Base-by-base conservation (phyloP, 305 asterid species). In the Lippia alba region DNA sequence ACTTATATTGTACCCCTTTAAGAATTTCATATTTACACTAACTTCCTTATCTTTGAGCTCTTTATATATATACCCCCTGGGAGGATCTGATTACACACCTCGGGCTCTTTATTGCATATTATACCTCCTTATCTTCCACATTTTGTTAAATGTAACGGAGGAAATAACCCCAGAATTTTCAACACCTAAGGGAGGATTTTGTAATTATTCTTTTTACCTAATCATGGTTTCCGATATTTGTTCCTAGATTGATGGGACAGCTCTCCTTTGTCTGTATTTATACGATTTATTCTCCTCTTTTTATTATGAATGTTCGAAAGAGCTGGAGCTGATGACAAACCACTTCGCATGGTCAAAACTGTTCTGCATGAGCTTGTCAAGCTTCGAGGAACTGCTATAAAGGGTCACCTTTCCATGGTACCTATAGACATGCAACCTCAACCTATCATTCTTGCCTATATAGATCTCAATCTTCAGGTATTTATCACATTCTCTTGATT, bases 291-390 rank as follows among this genome's bases (percentile, higher is more conserved):
- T 68, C n/a, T 6, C 71, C 24, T 48, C n/a, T 24, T 16, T 69
- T 53, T 16, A 34, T 41, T 64, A 33, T 76, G 24, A 54, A 70
- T 59, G 74, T 49, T 46, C 44, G 73, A 65, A 74, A 95, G 99
- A 85, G 99, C 99, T 69, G 99, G 98, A 70, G 99, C 99, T 59
- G 99, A 93, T 81, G 99, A 96, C 79, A 96, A 96, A 72, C 98
- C 99, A 57, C 90, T 96, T 71, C 92, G 99, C 71, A 96, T 96
- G 99, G 99, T 96, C 73, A 96, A 96, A 88, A 92, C 98, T 71
- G 99, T 96, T 80, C 87, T 96, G 58, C 98, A 93, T 49, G 99
- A 96, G 79, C 98, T 96, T 81, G 99, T 96, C 67, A 96, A 96
- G 86, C 96, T 96, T 81, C 97, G 96, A 30, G 98, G 98, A 76